Base-by-base conservation (phyloP, 495 filamentous ascomycete species). In the Aspergillus taichungensis region DNA sequence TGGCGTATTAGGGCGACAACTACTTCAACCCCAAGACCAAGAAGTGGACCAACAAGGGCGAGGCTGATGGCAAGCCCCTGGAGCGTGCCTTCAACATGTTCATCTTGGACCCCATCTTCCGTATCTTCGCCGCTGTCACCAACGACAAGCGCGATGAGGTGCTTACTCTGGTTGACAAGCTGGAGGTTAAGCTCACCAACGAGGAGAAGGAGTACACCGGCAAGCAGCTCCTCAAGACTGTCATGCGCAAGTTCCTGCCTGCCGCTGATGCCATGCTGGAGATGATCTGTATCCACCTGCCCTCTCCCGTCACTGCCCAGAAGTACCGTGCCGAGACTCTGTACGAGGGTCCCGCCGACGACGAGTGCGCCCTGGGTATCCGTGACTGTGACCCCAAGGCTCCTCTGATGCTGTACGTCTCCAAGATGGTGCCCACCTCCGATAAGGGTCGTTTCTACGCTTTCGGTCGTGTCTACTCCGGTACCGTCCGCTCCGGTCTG, bases 381-480 rank as follows among this genome's bases (percentile, higher is more conserved):
- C 88, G 90, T 41, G 90, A 96, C 78, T 97, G 92, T 75, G 85
- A 97, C 68, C 77, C 90, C 71, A 95, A 92, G 77, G 92, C 80
- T 61, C 87, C 90, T 59, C 92, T 99, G 68, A 99, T 99, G 92
- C 78, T 97, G 52, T 99, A 99, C 82, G 90, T 99, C 71, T 99
- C 92, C 64, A 99, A 99, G 85, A 99, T 99, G 92, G 94, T 99
- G 56, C 92, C 92, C 60, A 97, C 92, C 51, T 91, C 89, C 63
- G 92, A 99, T 66, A 97, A 96, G 83, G 94, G 92, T 72, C 91
- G 92, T 76, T 99, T 99, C 88, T 99, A 95, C 76, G 92, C 92
- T 69, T 99, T 99, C 77, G 92, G 92, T 73, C 94, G 92, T 89
- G 92, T 99, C 71, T 99, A 97, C 81, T 72, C 94, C 52, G 92